Evolutionary conservation across 2,329 filamentous ascomycete species (phyloP).

Genomic region (Calonectria pauciramosa): DNA sequence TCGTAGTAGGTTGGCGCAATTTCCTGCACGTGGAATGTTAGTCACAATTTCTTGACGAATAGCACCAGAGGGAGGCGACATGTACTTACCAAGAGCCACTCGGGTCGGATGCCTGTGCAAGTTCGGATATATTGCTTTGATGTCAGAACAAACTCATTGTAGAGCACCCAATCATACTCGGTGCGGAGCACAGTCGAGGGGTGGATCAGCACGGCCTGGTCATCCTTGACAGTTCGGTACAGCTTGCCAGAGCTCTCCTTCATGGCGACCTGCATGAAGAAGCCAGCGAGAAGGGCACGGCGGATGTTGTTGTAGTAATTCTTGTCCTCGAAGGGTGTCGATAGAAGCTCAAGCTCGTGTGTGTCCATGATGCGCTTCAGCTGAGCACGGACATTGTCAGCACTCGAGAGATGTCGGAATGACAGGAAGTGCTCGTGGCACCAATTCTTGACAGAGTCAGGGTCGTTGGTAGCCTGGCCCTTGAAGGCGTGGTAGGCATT

Average conservation of each 20-base stretch:
- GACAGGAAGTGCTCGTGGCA: slow-evolving; percentile 98
- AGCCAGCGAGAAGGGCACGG: slow-evolving; percentile 89
- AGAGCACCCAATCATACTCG: slow-evolving; percentile 96
- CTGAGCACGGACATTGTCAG: slow-evolving; percentile 93
- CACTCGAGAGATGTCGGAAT: slow-evolving; percentile 87
- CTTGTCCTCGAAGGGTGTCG: slow-evolving; percentile 93
- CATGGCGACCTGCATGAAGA: slow-evolving; percentile 99
- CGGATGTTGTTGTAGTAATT: slow-evolving; percentile 99
- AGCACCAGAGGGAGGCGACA: slow-evolving; percentile 8
- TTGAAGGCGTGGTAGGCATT: slow-evolving; percentile 99
- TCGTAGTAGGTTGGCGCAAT: slow-evolving; percentile 96
- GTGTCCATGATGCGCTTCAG: slow-evolving; percentile 98
- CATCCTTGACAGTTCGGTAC: slow-evolving; percentile 96
- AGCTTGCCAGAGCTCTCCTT: slow-evolving; percentile 89
- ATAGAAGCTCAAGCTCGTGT: slow-evolving; percentile 85
- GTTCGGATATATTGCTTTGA: slow-evolving; percentile 98
- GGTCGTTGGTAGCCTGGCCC: slow-evolving; percentile 70
- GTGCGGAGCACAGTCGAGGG: slow-evolving; percentile 90
- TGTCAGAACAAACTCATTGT: slow-evolving; percentile 98
- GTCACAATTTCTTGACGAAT: slow-evolving; percentile 11
- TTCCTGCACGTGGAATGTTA: slow-evolving; percentile 68
- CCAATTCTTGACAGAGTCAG: slow-evolving; percentile 85
- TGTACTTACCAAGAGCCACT: slow-evolving; percentile 87
- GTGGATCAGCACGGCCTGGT: slow-evolving; percentile 93
- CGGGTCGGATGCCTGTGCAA: slow-evolving; percentile 90